phyloP scores from a whole-genome alignment of 2,329 filamentous ascomycete species.

The Paracoccidioides brasiliensis region DNA sequence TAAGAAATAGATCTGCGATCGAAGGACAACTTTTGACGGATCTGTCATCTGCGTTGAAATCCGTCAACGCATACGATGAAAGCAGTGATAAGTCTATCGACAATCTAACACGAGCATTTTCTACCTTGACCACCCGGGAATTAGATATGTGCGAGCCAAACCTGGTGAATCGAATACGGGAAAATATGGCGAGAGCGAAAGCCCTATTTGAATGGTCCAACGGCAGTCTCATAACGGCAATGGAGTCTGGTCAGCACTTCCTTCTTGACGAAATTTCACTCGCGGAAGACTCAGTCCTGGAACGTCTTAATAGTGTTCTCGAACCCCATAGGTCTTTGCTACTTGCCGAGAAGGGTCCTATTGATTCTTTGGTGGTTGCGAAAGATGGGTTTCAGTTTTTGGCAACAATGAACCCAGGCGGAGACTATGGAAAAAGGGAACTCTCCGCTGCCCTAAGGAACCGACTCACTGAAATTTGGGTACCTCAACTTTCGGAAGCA shows the following conservation, averaged over 20 bases:
- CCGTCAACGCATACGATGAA: slow-evolving; percentile 15
- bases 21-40: slow-evolving; percentile 52
- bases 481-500: slow-evolving; percentile 69
- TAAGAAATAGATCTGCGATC: slow-evolving; percentile 69
- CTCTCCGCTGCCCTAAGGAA: slow-evolving; percentile 89
- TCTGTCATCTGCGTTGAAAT: slow-evolving; percentile 36
- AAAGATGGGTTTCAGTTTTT: slow-evolving; percentile 81
- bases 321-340: slow-evolving; percentile 77
- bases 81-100: slow-evolving; percentile 33
- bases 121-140: slow-evolving; percentile 36
- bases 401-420: slow-evolving; percentile 97
- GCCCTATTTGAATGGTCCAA: slow-evolving; percentile 95
- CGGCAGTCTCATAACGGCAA: slow-evolving; percentile 82
- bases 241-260: slow-evolving; percentile 83
- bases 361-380: slow-evolving; percentile 67
- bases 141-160: slow-evolving; percentile 36
- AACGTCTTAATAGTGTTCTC: slow-evolving; percentile 90
- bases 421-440: slow-evolving; percentile 96
- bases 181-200: slow-evolving; percentile 52
- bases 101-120: slow-evolving; percentile 47
- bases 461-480: slow-evolving; percentile 98
- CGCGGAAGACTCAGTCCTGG: slow-evolving; percentile 91
- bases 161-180: slow-evolving; percentile 32
- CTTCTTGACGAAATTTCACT: slow-evolving; percentile 95
- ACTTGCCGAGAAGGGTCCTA: slow-evolving; percentile 82